Base-by-base conservation (phyloP, 352 stramenopile species). In the Aphanomyces invadans region DNA sequence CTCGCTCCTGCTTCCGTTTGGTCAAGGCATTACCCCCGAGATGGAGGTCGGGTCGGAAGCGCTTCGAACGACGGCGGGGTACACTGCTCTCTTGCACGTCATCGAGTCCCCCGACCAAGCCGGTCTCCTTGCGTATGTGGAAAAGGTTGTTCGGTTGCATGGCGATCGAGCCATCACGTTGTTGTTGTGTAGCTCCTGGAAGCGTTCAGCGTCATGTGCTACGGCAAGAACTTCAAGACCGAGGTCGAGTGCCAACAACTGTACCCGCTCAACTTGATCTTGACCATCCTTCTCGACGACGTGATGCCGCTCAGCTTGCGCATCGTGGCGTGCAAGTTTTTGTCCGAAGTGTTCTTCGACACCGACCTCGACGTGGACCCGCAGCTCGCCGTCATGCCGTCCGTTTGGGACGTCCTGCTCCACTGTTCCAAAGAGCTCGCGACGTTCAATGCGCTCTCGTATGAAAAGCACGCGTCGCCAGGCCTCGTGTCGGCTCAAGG, bases 171-270 rank as follows among this genome's bases (percentile, higher is more conserved):
- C 44, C 12, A 52, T 5, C 17, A 48, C 15, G 7, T n/a, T 4
- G 26, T 15, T 26, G 17, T 65, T 17, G 9, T 53, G 39, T 59
- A 67, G 39, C 25, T 46, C 2, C 31, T 67, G 2, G 60, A 56
- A 17, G 21, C 48, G 26, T 51, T 67, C n/a, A 38, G 7, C 33
- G 26, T 44, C 49, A 57, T 67, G 45, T 67, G 60, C 45, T 23
- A 51, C 45, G 60, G 60, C 10, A 67, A 67, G 42, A 67, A 49
- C 0, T 67, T 57, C 60, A 67, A 67, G 26, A 67, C 60, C 23
- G 60, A 67, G 44, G 60, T 67, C 33, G 60, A 67, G 33, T 67
- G 60, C 49, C 60, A 67, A 44, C 60, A 67, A 19, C 11, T 67
- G 9, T 67, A 67, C 33, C 60, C 60, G 32, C 49, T 67, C 28